These are phyloP conservation scores for Fusarium stilboides DNA, from an alignment of 2,329 filamentous ascomycete species.

Conservation along the genomic window DNA sequence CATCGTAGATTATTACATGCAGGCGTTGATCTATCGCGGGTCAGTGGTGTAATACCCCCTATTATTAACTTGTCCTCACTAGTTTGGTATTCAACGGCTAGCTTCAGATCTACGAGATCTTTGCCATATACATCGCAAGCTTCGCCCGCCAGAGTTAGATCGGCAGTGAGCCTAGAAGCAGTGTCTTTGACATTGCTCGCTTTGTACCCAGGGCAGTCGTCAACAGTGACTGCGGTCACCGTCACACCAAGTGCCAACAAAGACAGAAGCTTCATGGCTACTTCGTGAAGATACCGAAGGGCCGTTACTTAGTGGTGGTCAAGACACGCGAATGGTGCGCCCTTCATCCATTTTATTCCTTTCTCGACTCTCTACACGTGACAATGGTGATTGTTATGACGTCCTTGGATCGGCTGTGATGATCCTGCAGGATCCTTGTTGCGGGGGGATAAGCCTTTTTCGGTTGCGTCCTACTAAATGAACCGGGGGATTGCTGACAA, in stretches of 20 bases:
- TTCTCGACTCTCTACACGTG: no score
- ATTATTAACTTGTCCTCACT: not conserved
- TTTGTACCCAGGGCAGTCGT: slow-evolving; percentile 6
- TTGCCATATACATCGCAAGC: slow-evolving; percentile 8
- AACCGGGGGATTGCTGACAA: no score
- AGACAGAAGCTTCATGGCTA: not conserved
- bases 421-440: no score
- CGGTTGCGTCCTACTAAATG: no score
- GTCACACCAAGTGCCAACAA: not conserved
- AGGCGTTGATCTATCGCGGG: not conserved
- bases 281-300: not conserved
- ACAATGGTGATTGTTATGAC: no score
- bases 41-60: not conserved
- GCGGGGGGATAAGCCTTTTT: no score
- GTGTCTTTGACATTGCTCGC: not conserved
- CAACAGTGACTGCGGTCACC: not conserved
- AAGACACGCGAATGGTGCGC: no score
- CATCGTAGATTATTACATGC: slow-evolving; percentile 3
- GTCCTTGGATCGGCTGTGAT: no score
- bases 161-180: not conserved
- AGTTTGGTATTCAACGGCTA: slow-evolving; percentile 8
- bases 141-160: not conserved
- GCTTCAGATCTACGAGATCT: slow-evolving; percentile 4
- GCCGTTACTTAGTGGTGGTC: no score
- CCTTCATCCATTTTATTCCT: no score